Evolutionary conservation across 345 rosid genomes (phyloP), one percentile per base, ranked within the genome.

Genomic region (Lepidium didymum): DNA sequence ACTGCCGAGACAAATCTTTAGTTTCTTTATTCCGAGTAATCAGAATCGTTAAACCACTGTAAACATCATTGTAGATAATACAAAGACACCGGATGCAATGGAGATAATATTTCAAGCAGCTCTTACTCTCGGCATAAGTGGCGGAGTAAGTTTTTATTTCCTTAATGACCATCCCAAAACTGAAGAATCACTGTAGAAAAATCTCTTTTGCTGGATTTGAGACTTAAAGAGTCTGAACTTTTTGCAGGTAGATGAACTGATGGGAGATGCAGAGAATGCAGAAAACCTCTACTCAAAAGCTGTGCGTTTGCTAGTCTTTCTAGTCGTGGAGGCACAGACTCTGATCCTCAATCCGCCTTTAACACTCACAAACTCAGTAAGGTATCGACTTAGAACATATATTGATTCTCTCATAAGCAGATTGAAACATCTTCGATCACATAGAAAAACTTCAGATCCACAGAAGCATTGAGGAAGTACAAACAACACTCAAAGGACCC

Each of bases 41-140:
- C 31, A 18, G 29, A 47, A 40, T 47, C n/a, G 11, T 19, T 46
- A 19, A 55, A 64, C 43, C 31, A 54, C 16, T 54, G 25, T 54
- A 31, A 64, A 72, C 70, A 56, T 56, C 15, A 14, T 76, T 84
- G 83, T 82, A 89, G 99, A 87, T 73, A 79, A 72, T 58, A 72
- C 64, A 46, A 82, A 83, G 81, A 86, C 91, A 98, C 99, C 99
- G 5, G 97, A 95, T 79, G 89, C 99, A 18, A 87, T 95, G 96
- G 99, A 95, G 84, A 81, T 76, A 5, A 87, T 95, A 83, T 91
- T 82, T 78, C 92, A 95, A 64, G 84, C 85, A 59, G 99, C 99
- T 67, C 98, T 95, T 74, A 69, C 77, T 52, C 78, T 86, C 18
- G 99, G 98, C 74, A 82, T 72, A 67, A 43, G 56, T 62, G 98